Evolutionary conservation across 306 rosid species (phyloP), one percentile per base, ranked within the genome.

Genomic region (Cotoneaster glaucophyllus): DNA sequence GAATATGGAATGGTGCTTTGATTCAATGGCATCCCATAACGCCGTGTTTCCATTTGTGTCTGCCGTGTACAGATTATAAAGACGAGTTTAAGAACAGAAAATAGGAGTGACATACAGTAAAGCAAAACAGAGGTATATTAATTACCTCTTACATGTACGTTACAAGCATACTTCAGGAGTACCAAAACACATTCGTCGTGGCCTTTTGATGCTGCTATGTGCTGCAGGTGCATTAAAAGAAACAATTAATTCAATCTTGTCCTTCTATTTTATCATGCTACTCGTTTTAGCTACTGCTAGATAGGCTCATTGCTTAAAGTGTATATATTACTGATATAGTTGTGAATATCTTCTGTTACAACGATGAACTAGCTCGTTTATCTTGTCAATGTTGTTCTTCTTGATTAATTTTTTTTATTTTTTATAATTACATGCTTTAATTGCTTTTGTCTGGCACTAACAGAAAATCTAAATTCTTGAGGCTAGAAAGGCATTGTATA

Each of bases 171-270:
- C 75, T 75, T 91, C 73, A 89, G 95, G 70, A 91, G 85, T 53
- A 85, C 93, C 80, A 81, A 74, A 24, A 91, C 89, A 79, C 97
- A 89, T 57, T 86, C 95, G 71, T 91, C 87, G 54, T 89, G 91
- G 24, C 97, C 97, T 71, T 89, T 77, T 63, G 88, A 85, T 75
- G 97, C 91, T 64, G 97, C 95, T 61, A 91, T 80, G 77, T 91
- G 97, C 97, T 91, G 80, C 93, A 88, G 80, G 45, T 29, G 61
- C 80, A 83, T 63, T 44, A 77, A 57, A 81, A 72, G 26, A 70
- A 62, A 70, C 32, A 34, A 4, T 28, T 10, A 77, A 22, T 24
- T 17, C 14, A 53, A 58, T 17, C 26, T 21, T 3, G 19, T 56
- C 14, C 25, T n/a, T 13, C n/a, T 59, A n/a, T 24, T 56, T 67